These are phyloP conservation scores for Teratosphaeria destructans DNA, from an alignment of 2,329 filamentous ascomycete genomes.

Conservation along the genomic window DNA sequence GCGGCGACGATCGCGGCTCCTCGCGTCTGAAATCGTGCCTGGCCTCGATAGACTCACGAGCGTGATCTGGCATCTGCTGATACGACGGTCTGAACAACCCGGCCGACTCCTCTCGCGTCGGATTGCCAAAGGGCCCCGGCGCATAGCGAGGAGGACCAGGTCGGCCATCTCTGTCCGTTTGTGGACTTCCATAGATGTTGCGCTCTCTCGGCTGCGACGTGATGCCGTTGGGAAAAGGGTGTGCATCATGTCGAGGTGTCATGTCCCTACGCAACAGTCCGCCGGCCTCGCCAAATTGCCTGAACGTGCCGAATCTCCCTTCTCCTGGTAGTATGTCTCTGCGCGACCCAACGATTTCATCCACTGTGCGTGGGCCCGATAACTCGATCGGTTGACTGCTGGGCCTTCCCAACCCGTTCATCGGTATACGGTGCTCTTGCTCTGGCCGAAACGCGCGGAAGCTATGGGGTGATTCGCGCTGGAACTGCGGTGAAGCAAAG, in stretches of 20 bases:
- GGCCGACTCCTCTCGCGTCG: slow-evolving; percentile 22
- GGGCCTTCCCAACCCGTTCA: slow-evolving; percentile 20
- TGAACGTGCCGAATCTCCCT: slow-evolving; percentile 13
- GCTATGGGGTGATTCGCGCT: slow-evolving; percentile 21
- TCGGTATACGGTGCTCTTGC: slow-evolving; percentile 12
- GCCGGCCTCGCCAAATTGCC: slow-evolving; percentile 16
- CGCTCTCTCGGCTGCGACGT: slow-evolving; percentile 20
- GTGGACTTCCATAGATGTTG: slow-evolving; percentile 17
- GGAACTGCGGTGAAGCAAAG: slow-evolving; percentile 23
- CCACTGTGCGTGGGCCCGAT: slow-evolving; percentile 9
- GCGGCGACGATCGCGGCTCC: slow-evolving; percentile 18
- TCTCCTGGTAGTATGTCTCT: slow-evolving; percentile 14
- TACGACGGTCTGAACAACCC: slow-evolving; percentile 21
- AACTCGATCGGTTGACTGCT: slow-evolving; percentile 26
- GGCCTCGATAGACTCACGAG: slow-evolving; percentile 22
- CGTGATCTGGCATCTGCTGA: slow-evolving; percentile 13
- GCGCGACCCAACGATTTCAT: slow-evolving; percentile 12
- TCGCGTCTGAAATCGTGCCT: slow-evolving; percentile 19
- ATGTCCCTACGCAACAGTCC: slow-evolving; percentile 7
- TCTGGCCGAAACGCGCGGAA: slow-evolving; percentile 21
- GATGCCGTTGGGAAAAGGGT: slow-evolving; percentile 13
- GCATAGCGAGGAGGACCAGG: slow-evolving; percentile 13
- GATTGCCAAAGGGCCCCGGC: slow-evolving; percentile 15
- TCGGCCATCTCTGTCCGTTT: slow-evolving; percentile 16
- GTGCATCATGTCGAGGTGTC: slow-evolving; percentile 13